Evolutionary conservation across 495 filamentous ascomycete genomes (phyloP).

Genomic region (Neurospora sp.): DNA sequence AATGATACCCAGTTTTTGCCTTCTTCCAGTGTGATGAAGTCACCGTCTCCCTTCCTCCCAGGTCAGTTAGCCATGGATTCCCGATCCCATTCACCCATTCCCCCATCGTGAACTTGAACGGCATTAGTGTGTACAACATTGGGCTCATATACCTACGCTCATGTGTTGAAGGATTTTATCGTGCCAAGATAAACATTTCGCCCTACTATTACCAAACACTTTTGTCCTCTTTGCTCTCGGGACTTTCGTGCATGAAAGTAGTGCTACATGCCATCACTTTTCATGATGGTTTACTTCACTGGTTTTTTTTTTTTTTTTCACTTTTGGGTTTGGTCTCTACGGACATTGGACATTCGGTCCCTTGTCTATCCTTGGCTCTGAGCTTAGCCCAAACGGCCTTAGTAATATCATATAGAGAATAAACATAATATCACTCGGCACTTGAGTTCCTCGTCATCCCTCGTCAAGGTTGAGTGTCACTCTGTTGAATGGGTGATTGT

Average conservation of each 20-base stretch:
- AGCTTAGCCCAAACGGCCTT: background rate
- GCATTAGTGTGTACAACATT: slow-evolving; percentile 1
- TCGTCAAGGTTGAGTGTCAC: background rate
- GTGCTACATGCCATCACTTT: background rate
- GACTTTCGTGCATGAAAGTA: background rate
- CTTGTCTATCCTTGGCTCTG: background rate
- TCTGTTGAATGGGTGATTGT: background rate
- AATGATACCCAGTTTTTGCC: background rate
- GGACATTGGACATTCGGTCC: background rate
- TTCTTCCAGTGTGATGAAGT: background rate
- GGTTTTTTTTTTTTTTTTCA: background rate
- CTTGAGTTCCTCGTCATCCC: background rate
- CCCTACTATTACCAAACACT: background rate
- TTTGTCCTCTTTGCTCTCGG: background rate
- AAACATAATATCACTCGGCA: background rate
- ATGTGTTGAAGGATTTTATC: slow-evolving; percentile 1
- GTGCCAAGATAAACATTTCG: background rate
- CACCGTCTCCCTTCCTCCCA: background rate
- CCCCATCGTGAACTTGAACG: background rate
- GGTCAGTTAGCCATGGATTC: background rate
- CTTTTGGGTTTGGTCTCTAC: background rate
- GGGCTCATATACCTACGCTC: background rate
- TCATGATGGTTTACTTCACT: background rate
- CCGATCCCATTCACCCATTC: background rate
- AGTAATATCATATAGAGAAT: background rate